Percentiles rank a stretch among this genome's conserved stretches.
Evolutionary conservation across 73 alveolate genomes (phyloP).

Genomic region (Diophrys appendiculata): DNA sequence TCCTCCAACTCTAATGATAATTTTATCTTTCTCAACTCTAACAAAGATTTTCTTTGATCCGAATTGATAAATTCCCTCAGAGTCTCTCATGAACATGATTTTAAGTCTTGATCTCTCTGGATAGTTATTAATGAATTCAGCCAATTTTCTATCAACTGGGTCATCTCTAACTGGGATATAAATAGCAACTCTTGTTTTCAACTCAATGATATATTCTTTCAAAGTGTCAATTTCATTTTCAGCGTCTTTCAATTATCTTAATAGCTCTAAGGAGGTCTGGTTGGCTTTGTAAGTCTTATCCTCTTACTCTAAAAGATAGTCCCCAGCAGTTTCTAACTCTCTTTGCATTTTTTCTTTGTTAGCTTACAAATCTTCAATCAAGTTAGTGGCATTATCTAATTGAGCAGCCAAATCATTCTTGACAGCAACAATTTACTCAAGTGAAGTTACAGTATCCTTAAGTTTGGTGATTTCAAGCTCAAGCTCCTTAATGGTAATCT

Average conservation of each 20-base stretch:
- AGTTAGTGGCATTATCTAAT: neutral
- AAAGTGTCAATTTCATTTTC: slow-evolving; percentile 64
- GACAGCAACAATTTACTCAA: slow-evolving; percentile 17
- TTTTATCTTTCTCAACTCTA: slow-evolving; percentile 67
- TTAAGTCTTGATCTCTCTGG: slow-evolving; percentile 65
- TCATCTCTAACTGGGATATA: slow-evolving; percentile 73
- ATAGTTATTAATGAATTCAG: slow-evolving; percentile 69
- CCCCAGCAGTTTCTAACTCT: slow-evolving; percentile 50
- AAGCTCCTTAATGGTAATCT: slow-evolving; percentile 30
- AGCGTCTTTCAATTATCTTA: slow-evolving; percentile 49
- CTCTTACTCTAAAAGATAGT: slow-evolving; percentile 52
- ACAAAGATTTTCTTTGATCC: slow-evolving; percentile 17
- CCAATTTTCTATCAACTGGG: slow-evolving; percentile 61
- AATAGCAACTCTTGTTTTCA: slow-evolving; percentile 57
- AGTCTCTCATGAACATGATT: slow-evolving; percentile 73
- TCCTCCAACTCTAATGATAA: slow-evolving; percentile 74
- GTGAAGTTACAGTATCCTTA: slow-evolving; percentile 20
- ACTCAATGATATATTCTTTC: slow-evolving; percentile 59
- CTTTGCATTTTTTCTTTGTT: slow-evolving; percentile 48
- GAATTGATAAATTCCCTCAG: slow-evolving; percentile 62
- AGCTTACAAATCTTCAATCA: slow-evolving; percentile 21
- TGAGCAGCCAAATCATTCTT: slow-evolving; percentile 21
- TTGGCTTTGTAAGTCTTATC: slow-evolving; percentile 56
- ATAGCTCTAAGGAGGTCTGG: slow-evolving; percentile 52
- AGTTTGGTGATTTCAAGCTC: slow-evolving; percentile 22